A percentile compares a stretch with the other conserved stretches of the same genome.
Evolutionary conservation across 768 basidiomycete genomes (phyloP).

Genomic region (Lactarius tabidus): DNA sequence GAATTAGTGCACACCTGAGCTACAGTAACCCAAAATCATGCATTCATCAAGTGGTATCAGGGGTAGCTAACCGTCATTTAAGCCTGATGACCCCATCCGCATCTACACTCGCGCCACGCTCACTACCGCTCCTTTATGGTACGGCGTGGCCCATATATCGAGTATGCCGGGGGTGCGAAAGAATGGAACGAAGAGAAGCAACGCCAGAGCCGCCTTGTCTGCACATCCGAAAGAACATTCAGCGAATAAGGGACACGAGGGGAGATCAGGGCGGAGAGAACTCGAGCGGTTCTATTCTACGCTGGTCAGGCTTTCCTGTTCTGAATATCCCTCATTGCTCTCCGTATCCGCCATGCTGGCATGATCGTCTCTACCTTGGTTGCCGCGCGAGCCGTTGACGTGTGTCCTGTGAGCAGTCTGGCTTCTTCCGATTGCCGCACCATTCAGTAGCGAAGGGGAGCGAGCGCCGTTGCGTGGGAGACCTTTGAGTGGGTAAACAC

Average conservation of each 20-base stretch:
- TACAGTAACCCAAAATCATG: too few species aligned
- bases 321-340: conserved; percentile 17
- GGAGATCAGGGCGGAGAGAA: background rate
- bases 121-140: background rate
- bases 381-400: conserved; percentile 1
- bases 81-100: background rate
- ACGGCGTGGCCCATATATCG: background rate
- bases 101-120: background rate
- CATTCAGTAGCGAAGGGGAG: conserved; percentile 10
- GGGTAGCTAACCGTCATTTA: background rate
- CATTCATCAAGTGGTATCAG: background rate
- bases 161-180: background rate
- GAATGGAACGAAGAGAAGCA: background rate
- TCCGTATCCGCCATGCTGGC: conserved; percentile 16
- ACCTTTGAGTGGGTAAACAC: conserved; percentile 23
- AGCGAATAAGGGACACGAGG: conserved; percentile 1
- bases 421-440: conserved; percentile 1
- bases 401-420: background rate
- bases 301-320: conserved; percentile 25
- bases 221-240: background rate
- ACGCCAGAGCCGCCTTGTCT: background rate
- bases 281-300: conserved; percentile 18
- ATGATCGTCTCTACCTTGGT: background rate
- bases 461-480: conserved; percentile 12
- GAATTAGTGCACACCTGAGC: background rate